These are phyloP conservation scores for Entophlyctis helioformis DNA, from an alignment of 192 early-diverging fungal genomes.

Conservation along the genomic window DNA sequence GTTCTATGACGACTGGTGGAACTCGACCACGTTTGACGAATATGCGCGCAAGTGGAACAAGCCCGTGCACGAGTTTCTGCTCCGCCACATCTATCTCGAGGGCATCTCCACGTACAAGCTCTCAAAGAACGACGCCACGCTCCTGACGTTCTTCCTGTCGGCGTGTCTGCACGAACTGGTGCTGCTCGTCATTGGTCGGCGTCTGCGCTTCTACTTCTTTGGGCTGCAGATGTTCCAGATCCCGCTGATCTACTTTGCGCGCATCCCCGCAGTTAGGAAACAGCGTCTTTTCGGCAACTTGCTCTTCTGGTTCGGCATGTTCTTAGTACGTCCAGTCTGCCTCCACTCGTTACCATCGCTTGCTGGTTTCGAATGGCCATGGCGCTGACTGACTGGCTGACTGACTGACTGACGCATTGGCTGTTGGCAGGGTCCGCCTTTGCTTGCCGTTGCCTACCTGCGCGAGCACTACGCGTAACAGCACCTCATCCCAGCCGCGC, in stretches of 20 bases:
- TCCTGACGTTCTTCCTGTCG: constrained; percentile 71
- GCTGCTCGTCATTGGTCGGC: constrained; percentile 51
- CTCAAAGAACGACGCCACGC: constrained; percentile 54
- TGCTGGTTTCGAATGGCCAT: background rate
- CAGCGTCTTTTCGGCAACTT: constrained; percentile 63
- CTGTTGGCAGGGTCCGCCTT: constrained; percentile 46
- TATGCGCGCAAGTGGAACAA: constrained; percentile 97
- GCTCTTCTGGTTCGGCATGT: constrained; percentile 87
- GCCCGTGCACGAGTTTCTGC: constrained; percentile 81
- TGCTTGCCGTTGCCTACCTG: constrained; percentile 69
- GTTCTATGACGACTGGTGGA: constrained; percentile 99
- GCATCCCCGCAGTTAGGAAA: constrained; percentile 43
- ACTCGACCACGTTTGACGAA: constrained; percentile 77
- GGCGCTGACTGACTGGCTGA: background rate
- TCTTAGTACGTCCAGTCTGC: constrained; percentile 35
- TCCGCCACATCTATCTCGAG: constrained; percentile 82
- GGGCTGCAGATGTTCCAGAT: constrained; percentile 79
- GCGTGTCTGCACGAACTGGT: constrained; percentile 75
- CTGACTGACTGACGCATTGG: background rate
- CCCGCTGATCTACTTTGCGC: constrained; percentile 67
- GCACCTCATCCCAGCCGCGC: too few relatives aligned
- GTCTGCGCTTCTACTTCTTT: constrained; percentile 69
- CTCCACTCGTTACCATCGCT: background rate
- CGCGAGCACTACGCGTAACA: constrained; percentile 34
- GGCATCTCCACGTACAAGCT: constrained; percentile 60